A percentile compares a stretch with the other conserved stretches of the same genome.
phyloP scores from a whole-genome alignment of 2,329 filamentous ascomycete genomes.

The Fonsecaea nubica region DNA sequence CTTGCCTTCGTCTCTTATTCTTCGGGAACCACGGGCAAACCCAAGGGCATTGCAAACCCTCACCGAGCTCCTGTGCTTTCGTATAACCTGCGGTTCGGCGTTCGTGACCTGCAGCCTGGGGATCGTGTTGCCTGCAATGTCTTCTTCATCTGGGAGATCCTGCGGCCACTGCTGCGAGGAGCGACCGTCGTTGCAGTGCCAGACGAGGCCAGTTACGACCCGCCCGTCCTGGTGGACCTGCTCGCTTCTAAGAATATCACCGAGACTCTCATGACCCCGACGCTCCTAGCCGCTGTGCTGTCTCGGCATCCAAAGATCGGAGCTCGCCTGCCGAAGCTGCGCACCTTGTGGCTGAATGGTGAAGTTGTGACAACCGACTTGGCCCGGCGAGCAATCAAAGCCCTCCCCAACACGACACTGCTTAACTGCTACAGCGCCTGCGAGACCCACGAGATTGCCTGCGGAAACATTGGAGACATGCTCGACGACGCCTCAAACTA shows the following conservation, averaged over 20 bases:
- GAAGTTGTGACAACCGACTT: conserved; percentile 83
- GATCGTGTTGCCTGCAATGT: conserved; percentile 87
- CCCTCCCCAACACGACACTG: conserved; percentile 71
- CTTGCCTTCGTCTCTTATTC: conserved; percentile 83
- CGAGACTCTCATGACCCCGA: conserved; percentile 84
- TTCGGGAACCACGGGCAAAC: conserved; percentile 76
- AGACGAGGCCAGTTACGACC: conserved; percentile 79
- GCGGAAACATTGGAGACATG: conserved; percentile 74
- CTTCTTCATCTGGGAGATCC: conserved; percentile 85
- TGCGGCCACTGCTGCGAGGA: conserved; percentile 76
- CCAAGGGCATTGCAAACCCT: conserved; percentile 83
- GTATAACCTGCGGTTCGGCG: conserved; percentile 72
- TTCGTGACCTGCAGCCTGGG: conserved; percentile 72
- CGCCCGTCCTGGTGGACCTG: conserved; percentile 73
- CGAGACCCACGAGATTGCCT: conserved; percentile 81
- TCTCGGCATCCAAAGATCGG: conserved; percentile 71
- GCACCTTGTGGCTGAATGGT: conserved; percentile 79
- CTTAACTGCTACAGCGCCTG: conserved; percentile 84
- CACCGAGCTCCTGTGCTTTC: conserved; percentile 76
- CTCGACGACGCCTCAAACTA: conserved; percentile 68
- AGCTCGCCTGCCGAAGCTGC: conserved; percentile 67
- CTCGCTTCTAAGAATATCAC: conserved; percentile 71
- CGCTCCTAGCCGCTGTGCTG: conserved; percentile 75
- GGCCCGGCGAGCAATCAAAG: conserved; percentile 69
- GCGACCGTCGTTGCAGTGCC: conserved; percentile 78